These are phyloP conservation scores for Hibiscus trionum DNA, from an alignment of 345 rosid genomes.

Conservation along the genomic window DNA sequence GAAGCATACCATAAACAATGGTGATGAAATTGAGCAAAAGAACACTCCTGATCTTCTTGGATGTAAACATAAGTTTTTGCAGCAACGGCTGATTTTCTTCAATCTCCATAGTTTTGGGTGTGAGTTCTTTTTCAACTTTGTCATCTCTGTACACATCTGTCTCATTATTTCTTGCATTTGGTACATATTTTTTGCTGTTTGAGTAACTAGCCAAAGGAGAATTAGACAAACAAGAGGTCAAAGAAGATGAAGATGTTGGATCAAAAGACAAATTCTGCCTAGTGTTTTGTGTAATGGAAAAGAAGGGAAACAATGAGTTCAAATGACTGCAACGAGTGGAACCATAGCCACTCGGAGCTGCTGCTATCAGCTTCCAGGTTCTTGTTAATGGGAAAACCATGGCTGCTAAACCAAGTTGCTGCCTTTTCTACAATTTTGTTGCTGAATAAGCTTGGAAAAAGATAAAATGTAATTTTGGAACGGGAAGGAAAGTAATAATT, in stretches of 20 bases:
- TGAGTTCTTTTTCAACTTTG: conserved; percentile 10
- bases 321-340: conserved; percentile 8
- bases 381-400: conserved; percentile 18
- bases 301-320: neutral
- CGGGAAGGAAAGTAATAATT: neutral
- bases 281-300: neutral
- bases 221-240: neutral
- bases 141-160: neutral
- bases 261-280: conserved; percentile 13
- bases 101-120: neutral
- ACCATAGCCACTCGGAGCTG: neutral
- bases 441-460: neutral
- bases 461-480: neutral
- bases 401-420: neutral
- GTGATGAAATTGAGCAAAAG: conserved; percentile 47
- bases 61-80: conserved; percentile 34
- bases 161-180: neutral
- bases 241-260: conserved; percentile 9
- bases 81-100: conserved; percentile 22
- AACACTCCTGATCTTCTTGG: conserved; percentile 43
- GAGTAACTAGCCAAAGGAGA: neutral
- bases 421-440: neutral
- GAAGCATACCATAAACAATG: conserved; percentile 35
- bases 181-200: neutral
- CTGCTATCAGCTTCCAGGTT: conserved; percentile 8